Evolutionary conservation across 768 basidiomycete species (phyloP).

Genomic region (Hemileccinum rubropunctum): DNA sequence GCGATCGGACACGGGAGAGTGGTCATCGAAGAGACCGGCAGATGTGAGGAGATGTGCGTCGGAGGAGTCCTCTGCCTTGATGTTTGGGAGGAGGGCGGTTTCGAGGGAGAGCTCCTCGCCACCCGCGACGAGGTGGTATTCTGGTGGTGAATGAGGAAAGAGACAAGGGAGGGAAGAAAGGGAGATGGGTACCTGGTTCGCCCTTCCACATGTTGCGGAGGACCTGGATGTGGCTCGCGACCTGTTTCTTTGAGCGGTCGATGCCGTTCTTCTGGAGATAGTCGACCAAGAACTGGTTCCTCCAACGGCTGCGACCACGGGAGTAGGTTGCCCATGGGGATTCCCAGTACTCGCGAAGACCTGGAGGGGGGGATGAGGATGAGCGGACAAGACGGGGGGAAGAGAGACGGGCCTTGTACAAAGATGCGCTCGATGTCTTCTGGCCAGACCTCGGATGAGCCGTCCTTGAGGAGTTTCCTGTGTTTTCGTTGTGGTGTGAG

Average conservation of each 20-base stretch:
- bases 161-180: not conserved
- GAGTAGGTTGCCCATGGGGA: constrained; percentile 81
- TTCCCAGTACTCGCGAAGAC: constrained; percentile 75
- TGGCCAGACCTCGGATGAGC: constrained; percentile 78
- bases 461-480: constrained; percentile 82
- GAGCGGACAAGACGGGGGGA: not conserved
- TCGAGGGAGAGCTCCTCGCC: constrained; percentile 69
- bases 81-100: constrained; percentile 39
- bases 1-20: constrained; percentile 32
- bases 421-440: constrained; percentile 74
- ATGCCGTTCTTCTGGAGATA: constrained; percentile 69
- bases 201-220: constrained; percentile 88
- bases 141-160: constrained; percentile 35
- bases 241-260: constrained; percentile 79
- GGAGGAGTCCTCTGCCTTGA: constrained; percentile 57
- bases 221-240: constrained; percentile 87
- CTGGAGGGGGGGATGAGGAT: constrained; percentile 32
- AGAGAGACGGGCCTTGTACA: constrained; percentile 54
- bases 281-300: constrained; percentile 84
- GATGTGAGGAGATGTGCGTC: constrained; percentile 42
- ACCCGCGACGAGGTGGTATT: constrained; percentile 77
- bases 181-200: constrained; percentile 53
- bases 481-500: constrained; percentile 77
- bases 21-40: constrained; percentile 30
- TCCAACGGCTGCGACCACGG: constrained; percentile 75